Percentiles rank a stretch among this genome's conserved stretches.
Conservation (phyloP, 176 grass and related monocot genomes). For the Triticum aestivum region DNA sequence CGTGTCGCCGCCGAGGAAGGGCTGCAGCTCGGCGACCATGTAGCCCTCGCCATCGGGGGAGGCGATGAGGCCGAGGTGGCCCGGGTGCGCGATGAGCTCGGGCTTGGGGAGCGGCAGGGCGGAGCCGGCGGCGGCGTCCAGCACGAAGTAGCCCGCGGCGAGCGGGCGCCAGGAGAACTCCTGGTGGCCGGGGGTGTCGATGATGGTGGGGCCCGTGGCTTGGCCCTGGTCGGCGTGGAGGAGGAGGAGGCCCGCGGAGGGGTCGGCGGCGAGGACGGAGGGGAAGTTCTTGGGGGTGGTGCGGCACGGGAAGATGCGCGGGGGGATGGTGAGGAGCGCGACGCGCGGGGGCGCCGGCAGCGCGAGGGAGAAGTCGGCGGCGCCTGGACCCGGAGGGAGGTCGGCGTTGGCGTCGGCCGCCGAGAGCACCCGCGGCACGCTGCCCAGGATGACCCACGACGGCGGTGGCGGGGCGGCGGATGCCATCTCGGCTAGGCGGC, state of each 20-base stretch:
- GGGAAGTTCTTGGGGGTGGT: not conserved
- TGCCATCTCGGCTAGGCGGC: not conserved
- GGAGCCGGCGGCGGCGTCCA: not conserved
- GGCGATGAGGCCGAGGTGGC: not conserved
- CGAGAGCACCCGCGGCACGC: slow-evolving; percentile 1
- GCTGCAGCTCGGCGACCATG: not conserved
- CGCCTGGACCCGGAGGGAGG: not conserved
- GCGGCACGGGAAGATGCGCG: not conserved
- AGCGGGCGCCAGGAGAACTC: not conserved
- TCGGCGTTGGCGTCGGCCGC: not conserved
- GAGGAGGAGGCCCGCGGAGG: not conserved
- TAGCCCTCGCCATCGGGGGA: not conserved
- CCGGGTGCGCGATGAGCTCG: not conserved
- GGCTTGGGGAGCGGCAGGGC: not conserved
- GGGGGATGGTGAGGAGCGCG: not conserved
- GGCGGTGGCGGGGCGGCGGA: not conserved
- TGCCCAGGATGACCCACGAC: slow-evolving; percentile 11
- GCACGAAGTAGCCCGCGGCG: not conserved
- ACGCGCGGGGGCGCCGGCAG: not conserved
- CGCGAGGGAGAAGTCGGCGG: slow-evolving; percentile 11
- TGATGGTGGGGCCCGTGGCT: not conserved
- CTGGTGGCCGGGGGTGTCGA: not conserved
- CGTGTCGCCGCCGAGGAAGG: not conserved
- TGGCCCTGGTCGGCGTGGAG: slow-evolving; percentile 1
- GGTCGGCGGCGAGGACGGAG: not conserved